Base-by-base conservation (phyloP, 169 alveolate genomes). In the Theileria equi region DNA sequence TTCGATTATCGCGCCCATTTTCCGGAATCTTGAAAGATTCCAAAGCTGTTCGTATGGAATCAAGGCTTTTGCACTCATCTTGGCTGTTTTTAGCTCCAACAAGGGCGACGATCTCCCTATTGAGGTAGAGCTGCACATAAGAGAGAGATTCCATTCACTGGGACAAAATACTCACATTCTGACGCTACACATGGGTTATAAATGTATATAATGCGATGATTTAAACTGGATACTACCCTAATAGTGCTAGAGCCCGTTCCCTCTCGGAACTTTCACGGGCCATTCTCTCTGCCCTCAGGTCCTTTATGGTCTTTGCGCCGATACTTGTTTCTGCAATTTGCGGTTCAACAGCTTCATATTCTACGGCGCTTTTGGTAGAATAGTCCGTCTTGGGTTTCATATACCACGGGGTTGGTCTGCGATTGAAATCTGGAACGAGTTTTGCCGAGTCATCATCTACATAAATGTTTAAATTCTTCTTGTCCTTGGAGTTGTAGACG, bases 401-500 rank as follows among this genome's bases (percentile, higher is more conserved):
- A 47, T 76, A 76, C 85, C 85, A 76, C 25, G 85, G 85, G n/a
- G 43, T 57, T 19, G 71, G 17, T 6, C 17, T 45, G 28, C 50
- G 45, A 40, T 76, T 76, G 34, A 76, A 55, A 57, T 76, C 85
- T 31, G 85, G 80, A 2, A 50, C 77, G 11, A 76, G 36, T n/a
- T 63, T 66, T 7, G 49, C 67, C 8, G 58, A 29, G 0, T 63
- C 66, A 36, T 65, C 80, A 53, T 76, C 85, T 8, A 71, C 69
- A 73, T 63, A 76, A 10, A 76, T 58, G 45, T 66, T 76, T 8
- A 76, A 63, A 8, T 53, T 23, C 6, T 43, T 31, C 3, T 79
- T 72, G 6, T 73, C 80, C 74, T 38, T 76, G 8, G 72, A 2
- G 32, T 76, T 76, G 68, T 76, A 76, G 7, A 76, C 62, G 19